Base-by-base conservation (phyloP, 768 basidiomycete genomes). In the Russula dissimulans region DNA sequence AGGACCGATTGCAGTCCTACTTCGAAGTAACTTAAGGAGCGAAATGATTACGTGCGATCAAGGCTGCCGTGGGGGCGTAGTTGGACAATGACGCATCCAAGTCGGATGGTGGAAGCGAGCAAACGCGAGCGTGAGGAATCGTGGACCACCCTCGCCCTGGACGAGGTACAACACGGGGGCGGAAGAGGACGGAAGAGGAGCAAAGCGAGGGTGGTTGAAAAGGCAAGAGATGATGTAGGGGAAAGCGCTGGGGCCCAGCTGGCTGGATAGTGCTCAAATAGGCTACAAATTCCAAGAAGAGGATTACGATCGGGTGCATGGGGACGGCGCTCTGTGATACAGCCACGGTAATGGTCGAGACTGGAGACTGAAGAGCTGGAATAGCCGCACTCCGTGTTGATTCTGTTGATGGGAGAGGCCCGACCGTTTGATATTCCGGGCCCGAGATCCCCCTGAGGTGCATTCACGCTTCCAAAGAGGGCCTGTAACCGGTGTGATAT, bases 41-140 rank as follows among this genome's bases (percentile, higher is more conserved):
- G 22, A 61, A 42, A 56, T 39, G 55, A 59, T 64, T 59, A 65
- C 32, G 64, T 44, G 55, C 55, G 49, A 62, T 58, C 62, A 65
- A 57, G 44, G 17, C 54, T 54, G 47, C 55, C 49, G 64, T 54
- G 46, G 59, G 42, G 32, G 38, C 39, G 44, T 11, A 51, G 42
- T 15, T 26, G 56, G 60, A 43, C 43, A 56, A 50, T 42, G 53
- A 62, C 56, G 54, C 56, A 62, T 58, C 49, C 59, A 61, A 55
- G 59, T 55, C 42, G 59, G 55, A 22, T n/a, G 45, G 51, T 44
- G 34, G 34, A 54, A 39, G 49, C 56, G 42, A 51, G 48, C 6
- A 42, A 54, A 36, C 26, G 55, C 43, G 31, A 45, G 46, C 38
- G 47, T 43, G 31, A 42, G 56, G 32, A 58, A 49, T 50, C 38